Percentiles rank a stretch among this genome's conserved stretches.
Evolutionary conservation across 1,139 yeast genomes (phyloP).

Genomic region (Blastobotrys arbuscula): DNA sequence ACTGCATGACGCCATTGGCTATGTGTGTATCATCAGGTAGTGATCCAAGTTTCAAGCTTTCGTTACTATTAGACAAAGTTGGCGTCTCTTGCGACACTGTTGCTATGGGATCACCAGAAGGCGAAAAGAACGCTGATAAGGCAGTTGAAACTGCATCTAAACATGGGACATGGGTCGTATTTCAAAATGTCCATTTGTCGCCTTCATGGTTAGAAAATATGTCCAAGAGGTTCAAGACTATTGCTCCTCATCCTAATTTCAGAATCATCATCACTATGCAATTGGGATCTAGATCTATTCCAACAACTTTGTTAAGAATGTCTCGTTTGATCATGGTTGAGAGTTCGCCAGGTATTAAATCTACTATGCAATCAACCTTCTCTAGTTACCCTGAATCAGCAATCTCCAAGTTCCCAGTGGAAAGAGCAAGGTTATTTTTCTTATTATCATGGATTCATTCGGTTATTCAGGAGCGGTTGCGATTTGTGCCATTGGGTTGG

Average conservation of each 20-base stretch:
- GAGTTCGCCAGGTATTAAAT: constrained; percentile 54
- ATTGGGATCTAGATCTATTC: constrained; percentile 41
- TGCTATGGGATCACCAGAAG: constrained; percentile 76
- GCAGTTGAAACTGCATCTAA: constrained; percentile 45
- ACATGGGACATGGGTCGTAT: constrained; percentile 59
- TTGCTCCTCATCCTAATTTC: constrained; percentile 35
- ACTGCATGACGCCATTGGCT: constrained; percentile 40
- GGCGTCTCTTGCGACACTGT: constrained; percentile 39
- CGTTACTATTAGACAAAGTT: constrained; percentile 38
- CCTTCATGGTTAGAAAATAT: constrained; percentile 54
- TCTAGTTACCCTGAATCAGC: constrained; percentile 27
- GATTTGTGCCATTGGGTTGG: constrained; percentile 63
- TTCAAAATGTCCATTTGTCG: constrained; percentile 77
- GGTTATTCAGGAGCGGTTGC: constrained; percentile 50
- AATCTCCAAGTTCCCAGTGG: constrained; percentile 37
- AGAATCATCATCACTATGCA: constrained; percentile 58
- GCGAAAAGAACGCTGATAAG: constrained; percentile 49
- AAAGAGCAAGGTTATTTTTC: constrained; percentile 46
- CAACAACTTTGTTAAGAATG: constrained; percentile 48
- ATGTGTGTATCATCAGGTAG: constrained; percentile 56
- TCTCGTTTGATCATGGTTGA: constrained; percentile 56
- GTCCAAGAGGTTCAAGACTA: constrained; percentile 41
- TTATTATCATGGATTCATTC: constrained; percentile 68
- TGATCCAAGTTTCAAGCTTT: constrained; percentile 60
- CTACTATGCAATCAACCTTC: constrained; percentile 38